Evolutionary conservation across 495 filamentous ascomycete species (phyloP), one percentile per base, ranked within the genome.

Genomic region (Aspergillus cavernicola): DNA sequence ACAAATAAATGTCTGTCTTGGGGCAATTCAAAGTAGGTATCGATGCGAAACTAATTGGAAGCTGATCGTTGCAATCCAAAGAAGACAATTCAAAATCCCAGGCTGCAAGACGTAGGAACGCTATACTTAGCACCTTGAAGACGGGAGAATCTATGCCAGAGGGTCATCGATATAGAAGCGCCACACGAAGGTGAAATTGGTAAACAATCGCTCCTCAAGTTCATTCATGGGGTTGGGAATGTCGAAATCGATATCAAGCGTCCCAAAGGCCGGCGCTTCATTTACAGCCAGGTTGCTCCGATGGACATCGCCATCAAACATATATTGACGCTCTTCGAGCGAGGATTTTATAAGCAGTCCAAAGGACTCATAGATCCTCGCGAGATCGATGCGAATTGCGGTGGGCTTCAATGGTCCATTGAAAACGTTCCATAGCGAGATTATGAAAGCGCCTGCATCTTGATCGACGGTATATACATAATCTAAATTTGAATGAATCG

Each of bases 61-160:
- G 52, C 19, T 56, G 41, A 20, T 18, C 40, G 16, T 53, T 37
- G 35, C 20, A 33, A 35, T 38, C 35, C 6, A n/a, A 38, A 4
- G 13, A 6, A 2, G 53, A 60, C 22, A 55, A 3, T 39, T 56
- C 53, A 20, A 60, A 56, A 52, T 60, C 57, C 57, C 57, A 60
- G n/a, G 57, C 53, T 26, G 57, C 57, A 26, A 60, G 57, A 7
- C 57, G 52, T 32, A 60, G 35, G n/a, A 60, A 36, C 12, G 57
- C 57, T 23, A 60, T 56, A 48, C 20, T 22, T 2, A 60, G 11
- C 0, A 53, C 33, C 23, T 29, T 41, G 36, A 60, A 60, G n/a
- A 52, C 41, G 2, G 45, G 12, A 13, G 38, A 56, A 26, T 19
- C 57, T 53, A 56, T n/a, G 57, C 43, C 46, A 52, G 33, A 29